Percentiles rank a stretch among this genome's conserved stretches.
phyloP scores from a whole-genome alignment of 148 eudicot species.

The Vaccinium corymbosum region DNA sequence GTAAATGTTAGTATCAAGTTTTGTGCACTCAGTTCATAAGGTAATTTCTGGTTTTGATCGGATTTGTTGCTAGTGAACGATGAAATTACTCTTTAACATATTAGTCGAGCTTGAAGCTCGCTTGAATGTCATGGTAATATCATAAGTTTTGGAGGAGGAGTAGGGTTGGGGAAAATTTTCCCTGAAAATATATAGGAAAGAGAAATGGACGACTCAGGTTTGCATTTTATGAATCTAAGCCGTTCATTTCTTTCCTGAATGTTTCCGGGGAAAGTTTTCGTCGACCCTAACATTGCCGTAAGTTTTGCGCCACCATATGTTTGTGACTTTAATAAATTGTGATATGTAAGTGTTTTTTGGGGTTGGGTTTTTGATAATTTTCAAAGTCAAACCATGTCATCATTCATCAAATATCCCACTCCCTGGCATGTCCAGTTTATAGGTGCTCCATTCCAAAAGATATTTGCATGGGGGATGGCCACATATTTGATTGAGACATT shows the following conservation, averaged over 20 bases:
- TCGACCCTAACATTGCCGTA: too few species aligned
- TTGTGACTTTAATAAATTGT: background rate
- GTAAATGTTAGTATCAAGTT: too few species aligned
- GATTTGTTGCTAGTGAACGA: background rate
- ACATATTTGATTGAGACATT: background rate
- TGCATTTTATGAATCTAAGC: too few species aligned
- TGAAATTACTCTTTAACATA: background rate
- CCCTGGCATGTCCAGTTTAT: background rate
- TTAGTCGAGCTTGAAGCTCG: too few species aligned
- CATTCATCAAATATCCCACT: background rate
- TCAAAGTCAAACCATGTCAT: background rate
- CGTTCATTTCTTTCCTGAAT: too few species aligned
- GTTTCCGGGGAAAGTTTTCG: too few species aligned
- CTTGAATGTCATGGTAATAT: background rate
- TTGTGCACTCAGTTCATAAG: background rate
- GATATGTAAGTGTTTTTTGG: background rate
- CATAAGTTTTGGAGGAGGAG: background rate
- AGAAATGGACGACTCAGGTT: too few species aligned
- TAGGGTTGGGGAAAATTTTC: too few species aligned
- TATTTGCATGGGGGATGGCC: conserved; percentile 3
- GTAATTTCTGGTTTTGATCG: too few species aligned
- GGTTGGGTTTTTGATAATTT: background rate
- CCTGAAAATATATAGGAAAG: too few species aligned
- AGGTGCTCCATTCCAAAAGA: background rate
- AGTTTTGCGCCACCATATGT: background rate